Base-by-base conservation (phyloP, 2,329 filamentous ascomycete genomes). In the Alternaria sp. region DNA sequence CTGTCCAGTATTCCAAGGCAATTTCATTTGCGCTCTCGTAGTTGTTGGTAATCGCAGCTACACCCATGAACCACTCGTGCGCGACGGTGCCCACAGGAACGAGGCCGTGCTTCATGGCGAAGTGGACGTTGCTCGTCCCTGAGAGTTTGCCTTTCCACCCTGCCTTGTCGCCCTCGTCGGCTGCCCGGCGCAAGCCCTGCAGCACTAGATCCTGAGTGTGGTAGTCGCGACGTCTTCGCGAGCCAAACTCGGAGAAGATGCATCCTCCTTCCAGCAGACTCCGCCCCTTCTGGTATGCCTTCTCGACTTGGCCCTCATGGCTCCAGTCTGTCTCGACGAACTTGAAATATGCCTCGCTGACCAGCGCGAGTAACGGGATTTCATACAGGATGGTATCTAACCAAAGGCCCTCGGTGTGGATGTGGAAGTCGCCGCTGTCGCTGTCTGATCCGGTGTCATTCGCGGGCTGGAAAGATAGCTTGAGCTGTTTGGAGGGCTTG, bases 61-160 rank as follows among this genome's bases (percentile, higher is more conserved):
- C 95, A 45, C 93, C 94, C 96, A 99, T 99, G 84, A 97, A 98
- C 96, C 96, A 99, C 82, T 99, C 96, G 76, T 99, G 96, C 1
- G 96, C 96, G 2, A 93, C 90, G 0, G 96, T 99, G 6, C 96
- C 96, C 12, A 98, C 88, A 0, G 96, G 93, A 4, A 89, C 83
- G 49, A 97, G 88, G 47, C 89, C 89, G 81, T 97, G 95, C 73
- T 93, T 91, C 93, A 97, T 97, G 11, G 96, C 96, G 69, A 99
- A 89, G 78, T 98, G 95, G 5, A 99, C 96, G 75, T 99, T 99
- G 80, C 94, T 98, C 0, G 95, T 97, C 11, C 96, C 96, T 0
- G 90, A 88, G 50, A 98, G 85, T 77, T 89, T 91, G 10, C 95
- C 94, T 2, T 85, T 81, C 74, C 89, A 86, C 1, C 89, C 90